Evolutionary conservation across 306 rosid species (phyloP).

Genomic region (Acacia melanoxylon): DNA sequence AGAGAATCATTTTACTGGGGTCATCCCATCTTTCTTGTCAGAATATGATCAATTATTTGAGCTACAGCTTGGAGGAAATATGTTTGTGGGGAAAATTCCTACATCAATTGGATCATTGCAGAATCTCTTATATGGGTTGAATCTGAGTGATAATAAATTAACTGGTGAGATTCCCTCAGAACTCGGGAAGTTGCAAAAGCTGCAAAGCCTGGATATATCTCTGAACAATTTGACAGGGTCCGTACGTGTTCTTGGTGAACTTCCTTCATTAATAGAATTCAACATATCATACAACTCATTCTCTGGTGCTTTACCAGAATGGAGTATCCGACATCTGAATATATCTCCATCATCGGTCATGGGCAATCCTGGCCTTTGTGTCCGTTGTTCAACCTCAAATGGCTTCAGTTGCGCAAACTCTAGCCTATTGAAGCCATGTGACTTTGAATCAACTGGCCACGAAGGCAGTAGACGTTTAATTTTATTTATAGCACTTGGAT

Average conservation of each 20-base stretch:
- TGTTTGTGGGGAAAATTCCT: constrained; percentile 69
- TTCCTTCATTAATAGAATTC: constrained; percentile 43
- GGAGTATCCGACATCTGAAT: constrained; percentile 41
- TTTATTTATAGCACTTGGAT: constrained; percentile 56
- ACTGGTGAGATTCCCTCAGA: constrained; percentile 63
- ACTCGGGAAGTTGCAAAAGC: constrained; percentile 37
- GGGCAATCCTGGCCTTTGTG: constrained; percentile 67
- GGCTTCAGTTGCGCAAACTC: constrained; percentile 36
- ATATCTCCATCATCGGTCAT: constrained; percentile 40
- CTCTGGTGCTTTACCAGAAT: constrained; percentile 56
- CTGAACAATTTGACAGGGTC: constrained; percentile 75
- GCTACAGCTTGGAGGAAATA: constrained; percentile 82
- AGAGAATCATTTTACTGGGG: constrained; percentile 63
- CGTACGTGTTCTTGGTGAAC: background rate
- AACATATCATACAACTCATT: constrained; percentile 70
- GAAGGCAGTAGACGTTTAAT: constrained; percentile 39
- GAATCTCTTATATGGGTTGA: constrained; percentile 49
- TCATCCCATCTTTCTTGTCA: constrained; percentile 53
- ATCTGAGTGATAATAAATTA: constrained; percentile 72
- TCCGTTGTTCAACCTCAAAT: constrained; percentile 40
- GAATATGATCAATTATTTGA: constrained; percentile 45
- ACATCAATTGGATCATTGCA: constrained; percentile 54
- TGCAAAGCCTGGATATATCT: constrained; percentile 59
- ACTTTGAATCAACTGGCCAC: constrained; percentile 20
- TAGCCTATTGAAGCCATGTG: constrained; percentile 48